Evolutionary conservation across 2,329 filamentous ascomycete genomes (phyloP).

Genomic region (Periconia macrospinosa): DNA sequence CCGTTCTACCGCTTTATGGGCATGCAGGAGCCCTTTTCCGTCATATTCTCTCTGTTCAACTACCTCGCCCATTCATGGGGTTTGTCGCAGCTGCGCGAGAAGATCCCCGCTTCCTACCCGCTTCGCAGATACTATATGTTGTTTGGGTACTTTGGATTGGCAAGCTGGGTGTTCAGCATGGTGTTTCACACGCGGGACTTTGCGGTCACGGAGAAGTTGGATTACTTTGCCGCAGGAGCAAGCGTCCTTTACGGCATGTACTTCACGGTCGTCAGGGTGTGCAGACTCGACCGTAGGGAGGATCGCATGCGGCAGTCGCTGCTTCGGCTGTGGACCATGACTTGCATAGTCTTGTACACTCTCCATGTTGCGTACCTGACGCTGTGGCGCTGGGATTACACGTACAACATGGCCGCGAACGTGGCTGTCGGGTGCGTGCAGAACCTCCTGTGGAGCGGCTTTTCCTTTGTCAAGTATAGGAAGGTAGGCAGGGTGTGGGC

Average conservation of each 20-base stretch:
- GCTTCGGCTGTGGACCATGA: conserved; percentile 72
- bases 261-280: conserved; percentile 79
- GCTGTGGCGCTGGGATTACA: conserved; percentile 89
- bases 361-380: conserved; percentile 82
- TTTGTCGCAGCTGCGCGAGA: conserved; percentile 68
- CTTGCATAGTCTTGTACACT: conserved; percentile 72
- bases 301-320: conserved; percentile 54
- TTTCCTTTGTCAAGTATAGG: conserved; percentile 74
- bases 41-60: conserved; percentile 92
- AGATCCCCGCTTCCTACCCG: conserved; percentile 72
- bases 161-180: conserved; percentile 85
- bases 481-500: conserved; percentile 76
- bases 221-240: conserved; percentile 93
- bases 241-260: conserved; percentile 90
- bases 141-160: conserved; percentile 79
- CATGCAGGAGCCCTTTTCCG: conserved; percentile 92
- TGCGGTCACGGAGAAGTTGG: conserved; percentile 81
- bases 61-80: conserved; percentile 82
- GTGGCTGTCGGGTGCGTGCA: conserved; percentile 78
- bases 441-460: conserved; percentile 84
- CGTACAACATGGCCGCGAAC: conserved; percentile 97
- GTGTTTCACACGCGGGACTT: conserved; percentile 94
- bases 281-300: conserved; percentile 70
- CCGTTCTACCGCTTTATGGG: conserved; percentile 88
- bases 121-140: conserved; percentile 78